Evolutionary conservation across 139 green algal genomes (phyloP).

Genomic region (Diplosphaera chodatii): DNA sequence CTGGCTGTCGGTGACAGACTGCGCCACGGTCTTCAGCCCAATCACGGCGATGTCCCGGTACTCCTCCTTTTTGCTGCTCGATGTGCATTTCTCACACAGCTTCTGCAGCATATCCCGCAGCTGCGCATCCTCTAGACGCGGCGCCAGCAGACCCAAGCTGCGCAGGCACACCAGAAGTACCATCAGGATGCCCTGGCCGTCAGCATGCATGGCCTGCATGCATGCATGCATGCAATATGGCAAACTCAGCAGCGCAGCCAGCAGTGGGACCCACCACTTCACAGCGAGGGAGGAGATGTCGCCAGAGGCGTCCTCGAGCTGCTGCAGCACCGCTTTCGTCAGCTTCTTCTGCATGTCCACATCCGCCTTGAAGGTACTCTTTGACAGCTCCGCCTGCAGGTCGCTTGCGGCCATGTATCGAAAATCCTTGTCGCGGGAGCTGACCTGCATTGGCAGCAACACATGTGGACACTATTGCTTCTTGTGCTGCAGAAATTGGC

Average conservation of each 20-base stretch:
- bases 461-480: no score
- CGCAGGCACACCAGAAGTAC: not conserved
- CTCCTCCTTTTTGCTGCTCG: constrained; percentile 53
- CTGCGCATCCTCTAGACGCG: constrained; percentile 54
- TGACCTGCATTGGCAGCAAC: not conserved
- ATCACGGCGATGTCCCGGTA: constrained; percentile 73
- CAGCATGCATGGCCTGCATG: no score
- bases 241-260: no score
- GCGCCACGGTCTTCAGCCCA: constrained; percentile 75
- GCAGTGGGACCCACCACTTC: constrained; percentile 76
- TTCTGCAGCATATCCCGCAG: constrained; percentile 50
- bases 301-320: constrained; percentile 80
- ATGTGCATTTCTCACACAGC: constrained; percentile 63
- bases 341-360: constrained; percentile 52
- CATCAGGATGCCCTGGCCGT: no score
- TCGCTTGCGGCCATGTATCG: constrained; percentile 94
- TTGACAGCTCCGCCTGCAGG: constrained; percentile 77
- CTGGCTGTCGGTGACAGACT: constrained; percentile 19
- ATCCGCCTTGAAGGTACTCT: constrained; percentile 65
- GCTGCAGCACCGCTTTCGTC: constrained; percentile 54
- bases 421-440: constrained; percentile 10
- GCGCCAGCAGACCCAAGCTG: constrained; percentile 79
- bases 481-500: no score
- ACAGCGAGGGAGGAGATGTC: constrained; percentile 88
- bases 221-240: no score